Evolutionary conservation across 1,284 basidiomycete species (phyloP), one percentile per base, ranked within the genome.

Genomic region (Malassezia yamatoensis): DNA sequence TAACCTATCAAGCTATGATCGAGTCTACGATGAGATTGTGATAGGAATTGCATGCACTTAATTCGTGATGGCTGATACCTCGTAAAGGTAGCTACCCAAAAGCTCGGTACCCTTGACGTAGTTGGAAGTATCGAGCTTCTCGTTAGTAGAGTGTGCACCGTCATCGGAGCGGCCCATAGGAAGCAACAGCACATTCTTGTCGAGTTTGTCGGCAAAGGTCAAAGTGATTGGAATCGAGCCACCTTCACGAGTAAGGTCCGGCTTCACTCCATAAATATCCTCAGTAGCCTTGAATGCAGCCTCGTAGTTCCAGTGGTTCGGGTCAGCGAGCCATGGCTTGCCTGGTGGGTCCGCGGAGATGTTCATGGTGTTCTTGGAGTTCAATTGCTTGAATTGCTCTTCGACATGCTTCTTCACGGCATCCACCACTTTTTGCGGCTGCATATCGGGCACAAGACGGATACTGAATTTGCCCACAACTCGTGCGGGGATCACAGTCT

Each of bases 221-320:
- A 98, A 81, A 6, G 91, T 94, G 46, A 96, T 89, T 0, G 91
- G 91, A 65, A 96, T 96, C 1, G 88, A 93, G 2, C 93, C 90
- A 55, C 94, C 93, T 77, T 98, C 93, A 47, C 90, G 82, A 1
- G 87, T 93, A 68, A 89, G 81, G 74, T 94, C 88, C 1, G 90
- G 90, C 33, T 83, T 82, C 74, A 83, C 81, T 48, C 84, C 82
- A 77, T 90, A 94, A 12, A 94, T 79, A 8, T 80, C 79, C 83
- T 90, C 65, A 16, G 87, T 87, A 21, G 90, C 93, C 64, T 81
- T 83, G 74, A 83, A 85, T 1, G 90, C 93, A 2, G 94, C 93
- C 68, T 86, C 83, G 78, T 86, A 98, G 77, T 90, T 96, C 88
- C 89, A 96, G 79, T 98, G 91, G 60, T 74, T 72, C 13, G 72